Evolutionary conservation across 495 filamentous ascomycete genomes (phyloP).

Genomic region (Parachaetomium inaequale): DNA sequence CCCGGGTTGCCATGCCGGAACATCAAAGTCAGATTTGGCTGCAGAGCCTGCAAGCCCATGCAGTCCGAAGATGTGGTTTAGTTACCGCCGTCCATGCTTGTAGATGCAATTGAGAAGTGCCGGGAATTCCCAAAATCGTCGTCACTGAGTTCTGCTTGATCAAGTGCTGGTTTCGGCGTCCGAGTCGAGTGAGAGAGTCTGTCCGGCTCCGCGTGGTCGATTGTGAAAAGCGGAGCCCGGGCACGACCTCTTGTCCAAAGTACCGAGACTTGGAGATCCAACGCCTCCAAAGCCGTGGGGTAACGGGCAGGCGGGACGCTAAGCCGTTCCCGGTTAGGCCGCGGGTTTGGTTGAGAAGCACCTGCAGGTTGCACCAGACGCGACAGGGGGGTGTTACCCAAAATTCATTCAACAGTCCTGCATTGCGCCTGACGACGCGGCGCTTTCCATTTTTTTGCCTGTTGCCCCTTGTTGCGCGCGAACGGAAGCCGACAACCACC

Average conservation of each 20-base stretch:
- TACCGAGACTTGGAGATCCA: constrained; percentile 22
- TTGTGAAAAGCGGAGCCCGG: neutral
- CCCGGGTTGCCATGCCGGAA: too few relatives aligned
- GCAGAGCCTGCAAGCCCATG: too few relatives aligned
- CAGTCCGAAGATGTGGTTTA: too few relatives aligned
- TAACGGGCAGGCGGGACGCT: constrained; percentile 17
- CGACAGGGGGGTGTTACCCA: constrained; percentile 10
- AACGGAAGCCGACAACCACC: constrained; percentile 4
- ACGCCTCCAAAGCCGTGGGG: constrained; percentile 25
- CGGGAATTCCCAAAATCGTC: too few relatives aligned
- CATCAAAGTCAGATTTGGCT: too few relatives aligned
- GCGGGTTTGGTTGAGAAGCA: constrained; percentile 35
- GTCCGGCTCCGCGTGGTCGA: neutral
- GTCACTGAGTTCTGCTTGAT: too few relatives aligned
- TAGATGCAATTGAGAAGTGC: too few relatives aligned
- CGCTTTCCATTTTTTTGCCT: constrained; percentile 25
- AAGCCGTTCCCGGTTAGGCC: constrained; percentile 22
- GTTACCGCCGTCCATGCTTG: too few relatives aligned
- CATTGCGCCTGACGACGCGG: constrained; percentile 20
- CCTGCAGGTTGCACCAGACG: constrained; percentile 21
- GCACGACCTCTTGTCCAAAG: neutral
- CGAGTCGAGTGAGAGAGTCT: neutral
- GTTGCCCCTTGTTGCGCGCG: constrained; percentile 21
- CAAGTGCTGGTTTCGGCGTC: too few relatives aligned
- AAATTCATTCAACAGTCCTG: constrained; percentile 39